Percentiles rank a stretch among this genome's conserved stretches.
These are phyloP conservation scores for Backusella psychrophila DNA, from an alignment of 192 early-diverging fungal genomes.

Conservation along the genomic window DNA sequence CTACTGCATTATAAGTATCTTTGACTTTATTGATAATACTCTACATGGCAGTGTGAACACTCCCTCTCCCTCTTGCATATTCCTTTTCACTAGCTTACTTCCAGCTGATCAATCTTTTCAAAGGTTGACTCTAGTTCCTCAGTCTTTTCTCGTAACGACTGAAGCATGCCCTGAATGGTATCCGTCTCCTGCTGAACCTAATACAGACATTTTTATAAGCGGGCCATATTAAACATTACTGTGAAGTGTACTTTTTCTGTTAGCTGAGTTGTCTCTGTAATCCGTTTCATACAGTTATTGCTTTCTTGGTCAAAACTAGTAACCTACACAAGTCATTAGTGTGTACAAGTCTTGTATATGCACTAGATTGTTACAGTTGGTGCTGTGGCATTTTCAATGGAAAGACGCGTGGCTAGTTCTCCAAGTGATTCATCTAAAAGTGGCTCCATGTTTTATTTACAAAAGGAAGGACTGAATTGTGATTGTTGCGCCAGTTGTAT, in stretches of 20 bases:
- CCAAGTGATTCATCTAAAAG: neutral
- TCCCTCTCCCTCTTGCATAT: no score
- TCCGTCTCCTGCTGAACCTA: conserved; percentile 5
- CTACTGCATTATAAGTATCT: conserved; percentile 19
- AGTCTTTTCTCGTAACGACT: neutral
- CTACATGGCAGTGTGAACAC: neutral
- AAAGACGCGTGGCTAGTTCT: neutral
- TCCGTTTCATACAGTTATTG: neutral
- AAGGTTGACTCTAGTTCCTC: conserved; percentile 8
- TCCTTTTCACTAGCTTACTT: neutral
- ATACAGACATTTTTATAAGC: neutral
- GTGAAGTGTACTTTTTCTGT: neutral
- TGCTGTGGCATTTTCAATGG: neutral
- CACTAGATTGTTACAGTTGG: neutral
- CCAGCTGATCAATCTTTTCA: conserved; percentile 18
- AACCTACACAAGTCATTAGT: neutral
- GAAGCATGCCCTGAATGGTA: neutral
- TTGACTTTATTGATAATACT: conserved; percentile 10
- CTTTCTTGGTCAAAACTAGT: neutral
- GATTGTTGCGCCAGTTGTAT: neutral
- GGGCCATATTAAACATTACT: neutral
- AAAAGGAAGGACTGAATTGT: no score
- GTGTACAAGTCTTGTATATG: neutral
- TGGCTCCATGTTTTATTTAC: neutral
- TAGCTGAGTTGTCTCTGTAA: neutral